Percentiles rank a stretch among this genome's conserved stretches.
Conservation (phyloP, 2,329 filamentous ascomycete species). For the Botrytis elliptica region DNA sequence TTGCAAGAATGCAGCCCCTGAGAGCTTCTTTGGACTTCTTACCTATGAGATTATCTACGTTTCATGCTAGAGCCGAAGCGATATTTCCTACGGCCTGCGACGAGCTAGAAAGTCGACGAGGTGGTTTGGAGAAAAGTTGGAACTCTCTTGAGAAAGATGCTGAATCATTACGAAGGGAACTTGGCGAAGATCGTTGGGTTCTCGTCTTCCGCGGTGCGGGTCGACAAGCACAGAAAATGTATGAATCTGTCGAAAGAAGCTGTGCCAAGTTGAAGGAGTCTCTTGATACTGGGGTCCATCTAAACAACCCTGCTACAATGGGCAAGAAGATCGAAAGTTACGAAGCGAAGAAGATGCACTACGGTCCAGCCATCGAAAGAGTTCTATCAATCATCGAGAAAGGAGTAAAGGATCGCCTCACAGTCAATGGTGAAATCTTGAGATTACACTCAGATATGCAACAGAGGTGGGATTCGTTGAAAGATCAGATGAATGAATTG, state of each 20-base stretch:
- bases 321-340: constrained; percentile 88
- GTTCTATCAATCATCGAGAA: constrained; percentile 92
- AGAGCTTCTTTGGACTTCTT: constrained; percentile 92
- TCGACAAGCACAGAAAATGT: constrained; percentile 92
- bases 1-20: constrained; percentile 92
- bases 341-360: constrained; percentile 92
- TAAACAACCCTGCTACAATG: constrained; percentile 68
- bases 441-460: constrained; percentile 83
- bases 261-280: constrained; percentile 78
- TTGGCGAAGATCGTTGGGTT: constrained; percentile 95
- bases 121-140: constrained; percentile 78
- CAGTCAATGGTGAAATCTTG: constrained; percentile 93
- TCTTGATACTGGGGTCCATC: constrained; percentile 70
- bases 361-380: constrained; percentile 87
- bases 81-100: constrained; percentile 89
- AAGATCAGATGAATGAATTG: constrained; percentile 73
- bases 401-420: constrained; percentile 91
- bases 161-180: constrained; percentile 81
- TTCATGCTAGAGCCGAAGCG: constrained; percentile 71
- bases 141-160: constrained; percentile 87
- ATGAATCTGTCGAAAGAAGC: constrained; percentile 88
- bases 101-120: constrained; percentile 75
- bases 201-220: constrained; percentile 92
- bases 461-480: constrained; percentile 74
- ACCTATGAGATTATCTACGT: constrained; percentile 88